These are phyloP conservation scores for Rhizophagus clarus DNA, from an alignment of 192 early-diverging fungal genomes.

Conservation along the genomic window DNA sequence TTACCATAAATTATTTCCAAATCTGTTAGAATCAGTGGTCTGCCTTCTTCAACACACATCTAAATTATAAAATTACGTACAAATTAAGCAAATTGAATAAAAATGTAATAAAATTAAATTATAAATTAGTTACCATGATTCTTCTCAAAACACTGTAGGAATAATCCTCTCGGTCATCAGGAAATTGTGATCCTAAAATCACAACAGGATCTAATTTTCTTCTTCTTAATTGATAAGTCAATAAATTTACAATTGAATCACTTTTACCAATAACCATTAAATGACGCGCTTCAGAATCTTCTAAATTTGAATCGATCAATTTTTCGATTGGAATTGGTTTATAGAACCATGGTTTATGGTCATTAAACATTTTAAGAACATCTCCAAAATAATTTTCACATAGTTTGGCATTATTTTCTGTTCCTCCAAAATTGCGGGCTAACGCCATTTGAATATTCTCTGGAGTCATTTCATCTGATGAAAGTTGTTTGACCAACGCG, in stretches of 20 bases:
- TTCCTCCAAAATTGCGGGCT: slow-evolving; percentile 32
- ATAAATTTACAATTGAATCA: slow-evolving; percentile 17
- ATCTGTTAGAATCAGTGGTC: slow-evolving; percentile 28
- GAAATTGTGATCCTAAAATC: slow-evolving; percentile 28
- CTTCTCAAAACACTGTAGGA: slow-evolving; percentile 25
- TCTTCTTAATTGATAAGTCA: slow-evolving; percentile 1
- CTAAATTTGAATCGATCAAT: slow-evolving; percentile 18
- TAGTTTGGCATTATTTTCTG: background rate
- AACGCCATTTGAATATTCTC: slow-evolving; percentile 9
- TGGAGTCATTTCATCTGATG: background rate
- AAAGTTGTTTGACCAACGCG: background rate
- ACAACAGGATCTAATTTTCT: slow-evolving; percentile 12
- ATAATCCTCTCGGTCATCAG: slow-evolving; percentile 18
- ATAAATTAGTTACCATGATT: slow-evolving; percentile 9
- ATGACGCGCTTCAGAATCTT: slow-evolving; percentile 8
- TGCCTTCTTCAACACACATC: slow-evolving; percentile 33
- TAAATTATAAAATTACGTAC: background rate
- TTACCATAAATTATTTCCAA: slow-evolving; percentile 28
- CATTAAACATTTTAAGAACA: background rate
- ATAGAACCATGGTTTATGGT: background rate
- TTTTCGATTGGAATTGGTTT: slow-evolving; percentile 7
- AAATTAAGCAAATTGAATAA: background rate
- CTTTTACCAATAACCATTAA: slow-evolving; percentile 32
- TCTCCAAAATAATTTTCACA: slow-evolving; percentile 2
- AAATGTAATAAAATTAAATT: background rate